Conservation (phyloP, 2,329 filamentous ascomycete species). For the Helotiales sp. region DNA sequence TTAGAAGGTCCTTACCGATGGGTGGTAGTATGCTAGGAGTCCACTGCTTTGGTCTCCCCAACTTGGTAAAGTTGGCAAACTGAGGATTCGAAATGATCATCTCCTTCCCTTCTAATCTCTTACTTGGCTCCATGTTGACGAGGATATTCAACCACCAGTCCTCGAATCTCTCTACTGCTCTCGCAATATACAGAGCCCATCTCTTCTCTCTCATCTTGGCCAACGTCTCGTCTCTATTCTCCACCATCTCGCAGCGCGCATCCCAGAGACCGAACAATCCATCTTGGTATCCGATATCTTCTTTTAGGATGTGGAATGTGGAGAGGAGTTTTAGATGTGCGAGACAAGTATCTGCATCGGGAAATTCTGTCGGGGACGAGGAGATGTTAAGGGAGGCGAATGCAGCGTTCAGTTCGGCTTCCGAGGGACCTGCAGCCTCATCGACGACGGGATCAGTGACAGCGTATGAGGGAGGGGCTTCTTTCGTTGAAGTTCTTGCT, state of each 20-base stretch:
- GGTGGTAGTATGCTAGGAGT: slow-evolving; percentile 52
- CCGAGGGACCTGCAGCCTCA: slow-evolving; percentile 11
- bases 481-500: slow-evolving; percentile 2
- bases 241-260: slow-evolving; percentile 34
- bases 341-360: slow-evolving; percentile 59
- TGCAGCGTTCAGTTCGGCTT: slow-evolving; percentile 32
- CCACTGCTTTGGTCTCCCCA: slow-evolving; percentile 35
- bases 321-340: slow-evolving; percentile 74
- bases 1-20: slow-evolving; percentile 58
- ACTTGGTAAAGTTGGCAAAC: slow-evolving; percentile 20
- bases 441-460: slow-evolving; percentile 13
- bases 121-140: slow-evolving; percentile 23
- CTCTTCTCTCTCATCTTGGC: slow-evolving; percentile 67
- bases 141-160: slow-evolving; percentile 57
- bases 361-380: slow-evolving; percentile 31
- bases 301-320: slow-evolving; percentile 65
- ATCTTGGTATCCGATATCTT: slow-evolving; percentile 64
- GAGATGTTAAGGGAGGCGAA: slow-evolving; percentile 42
- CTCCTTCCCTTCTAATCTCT: slow-evolving; percentile 24
- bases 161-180: slow-evolving; percentile 68
- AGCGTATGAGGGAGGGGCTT: slow-evolving; percentile 23
- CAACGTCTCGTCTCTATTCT: slow-evolving; percentile 43
- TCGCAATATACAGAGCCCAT: slow-evolving; percentile 69
- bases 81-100: slow-evolving; percentile 20
- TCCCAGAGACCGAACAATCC: slow-evolving; percentile 66